Conservation (phyloP, 257 asterid genomes). For the Petrea volubilis region DNA sequence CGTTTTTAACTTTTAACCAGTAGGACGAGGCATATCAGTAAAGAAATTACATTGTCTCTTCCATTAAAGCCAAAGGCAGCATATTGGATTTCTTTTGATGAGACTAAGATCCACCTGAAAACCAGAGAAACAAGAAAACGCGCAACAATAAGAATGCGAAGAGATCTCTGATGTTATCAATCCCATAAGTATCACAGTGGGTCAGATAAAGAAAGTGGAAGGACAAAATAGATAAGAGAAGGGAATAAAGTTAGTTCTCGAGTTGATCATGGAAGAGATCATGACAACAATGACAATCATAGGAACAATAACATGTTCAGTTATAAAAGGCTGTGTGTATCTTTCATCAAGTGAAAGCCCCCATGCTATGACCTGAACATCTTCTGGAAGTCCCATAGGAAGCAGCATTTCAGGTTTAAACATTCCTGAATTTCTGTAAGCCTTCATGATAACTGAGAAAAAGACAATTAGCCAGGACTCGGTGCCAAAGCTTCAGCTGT, state of each 20-base stretch:
- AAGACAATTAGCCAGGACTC: constrained; percentile 15
- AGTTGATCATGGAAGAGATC: background rate
- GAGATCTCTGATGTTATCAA: constrained; percentile 94
- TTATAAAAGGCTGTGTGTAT: too few relatives aligned
- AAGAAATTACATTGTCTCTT: background rate
- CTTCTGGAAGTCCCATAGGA: constrained; percentile 98
- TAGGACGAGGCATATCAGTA: background rate
- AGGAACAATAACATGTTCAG: too few relatives aligned
- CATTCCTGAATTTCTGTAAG: constrained; percentile 90
- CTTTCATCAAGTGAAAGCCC: constrained; percentile 99
- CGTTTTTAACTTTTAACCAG: background rate
- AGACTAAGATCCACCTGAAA: constrained; percentile 89
- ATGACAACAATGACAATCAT: background rate
- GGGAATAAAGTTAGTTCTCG: background rate
- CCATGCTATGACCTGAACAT: constrained; percentile 97
- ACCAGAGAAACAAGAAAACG: constrained; percentile 6
- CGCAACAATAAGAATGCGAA: constrained; percentile 33
- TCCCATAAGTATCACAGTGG: constrained; percentile 95
- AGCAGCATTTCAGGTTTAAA: constrained; percentile 97
- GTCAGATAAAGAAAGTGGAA: constrained; percentile 44
- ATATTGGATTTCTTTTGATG: constrained; percentile 75
- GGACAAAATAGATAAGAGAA: background rate
- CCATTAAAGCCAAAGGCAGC: constrained; percentile 65
- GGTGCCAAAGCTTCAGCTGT: constrained; percentile 2
- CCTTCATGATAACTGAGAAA: constrained; percentile 87